Evolutionary conservation across 148 eudicot genomes (phyloP).

Genomic region (Beta vulgaris): DNA sequence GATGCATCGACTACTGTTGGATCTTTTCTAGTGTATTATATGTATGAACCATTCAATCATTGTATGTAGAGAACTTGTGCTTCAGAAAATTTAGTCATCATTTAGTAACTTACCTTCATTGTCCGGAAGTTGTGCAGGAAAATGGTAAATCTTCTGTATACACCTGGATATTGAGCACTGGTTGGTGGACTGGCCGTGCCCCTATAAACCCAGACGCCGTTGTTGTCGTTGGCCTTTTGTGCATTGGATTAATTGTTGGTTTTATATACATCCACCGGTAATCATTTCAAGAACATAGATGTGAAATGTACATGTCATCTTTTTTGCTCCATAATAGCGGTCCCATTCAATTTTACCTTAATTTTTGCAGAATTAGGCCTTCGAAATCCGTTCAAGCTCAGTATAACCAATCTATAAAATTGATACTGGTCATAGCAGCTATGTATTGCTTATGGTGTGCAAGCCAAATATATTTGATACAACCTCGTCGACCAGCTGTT

Average conservation of each 20-base stretch:
- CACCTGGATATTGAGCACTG: constrained; percentile 89
- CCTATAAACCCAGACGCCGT: constrained; percentile 86
- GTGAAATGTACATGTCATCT: no score
- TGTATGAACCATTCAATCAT: no score
- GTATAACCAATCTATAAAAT: constrained; percentile 45
- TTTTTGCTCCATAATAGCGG: background rate
- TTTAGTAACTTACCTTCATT: background rate
- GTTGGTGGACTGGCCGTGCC: constrained; percentile 86
- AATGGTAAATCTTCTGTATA: constrained; percentile 78
- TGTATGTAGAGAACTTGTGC: no score
- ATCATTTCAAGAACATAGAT: background rate
- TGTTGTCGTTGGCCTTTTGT: constrained; percentile 55
- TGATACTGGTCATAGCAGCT: constrained; percentile 45
- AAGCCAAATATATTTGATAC: constrained; percentile 69
- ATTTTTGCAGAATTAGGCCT: constrained; percentile 51
- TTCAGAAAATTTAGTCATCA: background rate
- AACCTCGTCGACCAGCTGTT: constrained; percentile 79
- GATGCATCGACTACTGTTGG: no score
- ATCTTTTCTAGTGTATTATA: no score
- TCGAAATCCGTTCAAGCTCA: constrained; percentile 41
- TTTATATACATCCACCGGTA: constrained; percentile 82
- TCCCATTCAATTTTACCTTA: background rate
- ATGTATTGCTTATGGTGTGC: constrained; percentile 86
- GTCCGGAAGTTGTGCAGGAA: constrained; percentile 44
- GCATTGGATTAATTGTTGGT: constrained; percentile 57